Evolutionary conservation across 495 filamentous ascomycete genomes (phyloP).

Genomic region (Durotheca rogersii): DNA sequence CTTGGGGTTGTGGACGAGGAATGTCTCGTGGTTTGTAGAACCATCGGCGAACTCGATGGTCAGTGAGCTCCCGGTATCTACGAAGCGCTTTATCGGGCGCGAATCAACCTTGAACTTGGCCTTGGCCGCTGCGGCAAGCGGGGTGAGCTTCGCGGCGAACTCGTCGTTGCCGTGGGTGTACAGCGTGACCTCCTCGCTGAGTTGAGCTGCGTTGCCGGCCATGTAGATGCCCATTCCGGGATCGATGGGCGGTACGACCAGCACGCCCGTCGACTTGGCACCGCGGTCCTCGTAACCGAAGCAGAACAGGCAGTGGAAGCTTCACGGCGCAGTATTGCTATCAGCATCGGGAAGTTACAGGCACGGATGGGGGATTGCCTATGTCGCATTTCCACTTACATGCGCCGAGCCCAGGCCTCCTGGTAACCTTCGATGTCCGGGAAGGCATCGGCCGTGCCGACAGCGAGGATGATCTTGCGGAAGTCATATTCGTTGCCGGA

Average conservation of each 20-base stretch:
- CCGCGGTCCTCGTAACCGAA: slow-evolving; percentile 48
- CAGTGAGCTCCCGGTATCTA: not conserved
- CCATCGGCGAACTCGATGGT: slow-evolving; percentile 11
- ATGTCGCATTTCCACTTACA: slow-evolving; percentile 26
- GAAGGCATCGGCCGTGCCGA: slow-evolving; percentile 37
- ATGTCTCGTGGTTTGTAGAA: slow-evolving; percentile 12
- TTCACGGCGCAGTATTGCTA: slow-evolving; percentile 33
- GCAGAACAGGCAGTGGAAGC: slow-evolving; percentile 52
- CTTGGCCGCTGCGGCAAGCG: not conserved
- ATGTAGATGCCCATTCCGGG: not conserved
- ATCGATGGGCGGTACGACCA: not conserved
- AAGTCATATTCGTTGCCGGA: slow-evolving; percentile 38
- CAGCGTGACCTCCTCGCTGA: not conserved
- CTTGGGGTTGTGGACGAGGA: slow-evolving; percentile 10
- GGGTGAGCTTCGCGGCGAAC: slow-evolving; percentile 1
- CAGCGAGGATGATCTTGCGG: slow-evolving; percentile 45
- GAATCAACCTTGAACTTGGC: slow-evolving; percentile 7
- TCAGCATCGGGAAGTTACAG: no score
- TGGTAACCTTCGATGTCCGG: slow-evolving; percentile 34
- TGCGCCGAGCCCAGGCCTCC: slow-evolving; percentile 28
- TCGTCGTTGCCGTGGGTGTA: slow-evolving; percentile 25
- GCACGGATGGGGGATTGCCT: no score
- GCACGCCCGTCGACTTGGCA: not conserved
- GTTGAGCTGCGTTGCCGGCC: not conserved
- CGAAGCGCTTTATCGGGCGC: slow-evolving; percentile 10